phyloP scores from a whole-genome alignment of 495 filamentous ascomycete species.

The Massariosphaeria phaeospora region DNA sequence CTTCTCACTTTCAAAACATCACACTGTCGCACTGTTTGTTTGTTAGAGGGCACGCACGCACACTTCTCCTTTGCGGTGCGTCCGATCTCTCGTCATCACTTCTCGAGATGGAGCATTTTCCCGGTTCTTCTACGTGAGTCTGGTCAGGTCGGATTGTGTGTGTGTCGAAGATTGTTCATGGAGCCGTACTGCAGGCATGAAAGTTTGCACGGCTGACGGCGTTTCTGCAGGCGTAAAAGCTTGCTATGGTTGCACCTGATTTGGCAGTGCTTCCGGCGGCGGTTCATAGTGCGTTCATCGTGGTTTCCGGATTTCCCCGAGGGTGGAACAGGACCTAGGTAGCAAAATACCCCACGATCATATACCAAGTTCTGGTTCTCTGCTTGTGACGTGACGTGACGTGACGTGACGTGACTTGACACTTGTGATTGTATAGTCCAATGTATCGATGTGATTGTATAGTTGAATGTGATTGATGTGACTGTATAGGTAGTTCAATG shows the following conservation, averaged over 20 bases:
- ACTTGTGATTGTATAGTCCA: too few species aligned
- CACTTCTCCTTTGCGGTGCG: conserved; percentile 10
- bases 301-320: conserved; percentile 15
- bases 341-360: conserved; percentile 25
- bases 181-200: conserved; percentile 4
- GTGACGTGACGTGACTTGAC: too few species aligned
- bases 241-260: conserved; percentile 23
- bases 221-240: too few species aligned
- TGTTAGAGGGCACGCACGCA: conserved; percentile 6
- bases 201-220: conserved; percentile 18
- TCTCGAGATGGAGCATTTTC: conserved; percentile 4
- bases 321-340: conserved; percentile 11
- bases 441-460: too few species aligned
- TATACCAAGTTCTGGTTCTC: not conserved
- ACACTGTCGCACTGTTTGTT: too few species aligned
- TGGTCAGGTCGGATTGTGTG: not conserved
- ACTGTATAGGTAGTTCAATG: too few species aligned
- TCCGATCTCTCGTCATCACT: conserved; percentile 13
- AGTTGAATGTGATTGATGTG: too few species aligned
- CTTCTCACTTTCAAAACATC: conserved; percentile 25
- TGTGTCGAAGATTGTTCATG: not conserved
- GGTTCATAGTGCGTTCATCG: conserved; percentile 11
- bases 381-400: conserved; percentile 1
- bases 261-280: conserved; percentile 13
- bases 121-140: not conserved